A percentile compares a stretch with the other conserved stretches of the same genome.
These are phyloP conservation scores for Brasilioporus rufonigricans DNA, from an alignment of 768 basidiomycete genomes.

Conservation along the genomic window DNA sequence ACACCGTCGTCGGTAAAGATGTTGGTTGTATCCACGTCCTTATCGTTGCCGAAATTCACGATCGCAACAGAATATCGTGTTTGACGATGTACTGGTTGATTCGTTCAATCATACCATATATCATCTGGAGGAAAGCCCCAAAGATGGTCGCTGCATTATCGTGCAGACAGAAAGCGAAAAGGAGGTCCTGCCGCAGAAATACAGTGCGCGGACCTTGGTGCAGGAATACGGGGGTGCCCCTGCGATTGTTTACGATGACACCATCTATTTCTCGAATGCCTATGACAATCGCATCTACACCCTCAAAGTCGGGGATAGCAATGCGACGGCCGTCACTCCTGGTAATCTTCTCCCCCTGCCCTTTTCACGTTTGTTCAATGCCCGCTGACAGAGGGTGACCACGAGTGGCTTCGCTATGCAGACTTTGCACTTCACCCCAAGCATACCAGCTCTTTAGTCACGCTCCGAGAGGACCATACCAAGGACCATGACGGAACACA, in stretches of 20 bases:
- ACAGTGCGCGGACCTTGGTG: slow-evolving; percentile 53
- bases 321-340: slow-evolving; percentile 46
- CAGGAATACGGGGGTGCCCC: slow-evolving; percentile 72
- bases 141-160: slow-evolving; percentile 48
- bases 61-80: slow-evolving; percentile 21
- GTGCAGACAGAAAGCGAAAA: slow-evolving; percentile 41
- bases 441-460: slow-evolving; percentile 48
- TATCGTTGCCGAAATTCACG: not conserved
- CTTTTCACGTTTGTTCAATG: not conserved
- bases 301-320: slow-evolving; percentile 25
- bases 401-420: slow-evolving; percentile 38
- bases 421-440: slow-evolving; percentile 57
- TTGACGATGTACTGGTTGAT: slow-evolving; percentile 54
- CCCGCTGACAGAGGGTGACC: slow-evolving; percentile 12
- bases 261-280: slow-evolving; percentile 58
- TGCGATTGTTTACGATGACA: slow-evolving; percentile 45
- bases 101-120: slow-evolving; percentile 43
- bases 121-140: slow-evolving; percentile 56
- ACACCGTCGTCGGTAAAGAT: slow-evolving; percentile 42
- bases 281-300: slow-evolving; percentile 48
- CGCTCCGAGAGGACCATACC: slow-evolving; percentile 70
- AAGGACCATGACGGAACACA: not conserved
- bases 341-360: slow-evolving; percentile 37
- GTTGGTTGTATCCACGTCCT: slow-evolving; percentile 19
- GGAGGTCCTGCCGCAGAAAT: slow-evolving; percentile 51